Evolutionary conservation across 768 basidiomycete species (phyloP), one percentile per base, ranked within the genome.

Genomic region (Tulasnella sp.): DNA sequence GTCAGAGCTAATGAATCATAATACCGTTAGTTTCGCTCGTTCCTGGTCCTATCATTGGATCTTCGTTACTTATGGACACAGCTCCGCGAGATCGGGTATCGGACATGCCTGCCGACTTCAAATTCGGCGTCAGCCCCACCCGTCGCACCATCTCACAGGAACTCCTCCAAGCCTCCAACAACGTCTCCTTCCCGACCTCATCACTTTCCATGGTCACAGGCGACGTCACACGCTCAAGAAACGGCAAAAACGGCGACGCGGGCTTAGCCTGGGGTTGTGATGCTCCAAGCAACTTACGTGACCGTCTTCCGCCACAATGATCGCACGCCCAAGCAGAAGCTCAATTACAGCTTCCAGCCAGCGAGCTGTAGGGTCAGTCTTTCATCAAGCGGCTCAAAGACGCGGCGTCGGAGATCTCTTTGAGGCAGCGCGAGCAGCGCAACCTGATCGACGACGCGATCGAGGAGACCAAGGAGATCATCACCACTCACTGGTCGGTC

Each of bases 251-350:
- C 4, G 44, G 44, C 44, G 44, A 15, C 15, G 44, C 15, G 93
- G 1, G 93, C 81, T 44, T 15, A 44, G n/a, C n/a, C n/a, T n/a
- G n/a, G 44, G 44, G 44, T 94, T 92, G 20, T 97, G 94, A 86
- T 91, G 23, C 87, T 98, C 79, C 96, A 97, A 83, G 95, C 93
- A 7, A 96, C n/a, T n/a, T n/a, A 95, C 80, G 94, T 97, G 40
- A 96, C 94, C 9, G 96, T 99, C 16, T 95, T 98, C 82, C 91
- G 98, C 18, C 97, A 99, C 83, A 95, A 97, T 23, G 98, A 99
- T 86, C 92, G 97, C 55, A 99, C 98, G 3, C 98, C 98, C n/a
- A 99, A 99, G 88, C 89, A 90, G 83, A 90, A 88, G 81, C 84
- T 90, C 78, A 89, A 90, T 84, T 94, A 92, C 85, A 97, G 94